Conservation (phyloP, 176 grass and related monocot species). For the Musa beccarii region DNA sequence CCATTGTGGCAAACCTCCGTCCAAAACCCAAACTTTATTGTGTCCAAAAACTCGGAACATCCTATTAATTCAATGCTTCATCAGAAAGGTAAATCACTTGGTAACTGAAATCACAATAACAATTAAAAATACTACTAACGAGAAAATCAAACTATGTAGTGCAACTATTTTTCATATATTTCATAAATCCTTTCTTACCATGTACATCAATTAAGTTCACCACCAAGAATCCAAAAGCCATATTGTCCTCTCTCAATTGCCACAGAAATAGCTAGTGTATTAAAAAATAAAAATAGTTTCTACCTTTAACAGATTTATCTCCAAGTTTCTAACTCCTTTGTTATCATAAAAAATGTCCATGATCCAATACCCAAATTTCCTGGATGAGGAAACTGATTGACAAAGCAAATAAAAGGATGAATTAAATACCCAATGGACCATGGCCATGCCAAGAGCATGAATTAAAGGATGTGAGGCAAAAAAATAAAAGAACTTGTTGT, state of each 20-base stretch:
- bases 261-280: no score
- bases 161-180: not conserved
- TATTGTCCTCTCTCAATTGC: no score
- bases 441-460: no score
- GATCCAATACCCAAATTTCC: not conserved
- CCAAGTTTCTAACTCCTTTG: not conserved
- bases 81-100: not conserved
- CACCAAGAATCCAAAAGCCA: no score
- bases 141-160: not conserved
- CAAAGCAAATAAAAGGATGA: no score
- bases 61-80: slow-evolving; percentile 26
- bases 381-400: no score
- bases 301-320: not conserved
- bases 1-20: slow-evolving; percentile 92
- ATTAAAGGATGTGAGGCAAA: no score
- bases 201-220: no score
- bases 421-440: no score
- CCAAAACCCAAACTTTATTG: slow-evolving; percentile 72
- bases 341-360: not conserved
- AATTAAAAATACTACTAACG: not conserved
- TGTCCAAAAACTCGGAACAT: slow-evolving; percentile 89
- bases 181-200: no score
- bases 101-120: not conserved
- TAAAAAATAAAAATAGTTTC: no score
- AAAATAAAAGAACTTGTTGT: no score